These are phyloP conservation scores for Hymenoscyphus fructigenus DNA, from an alignment of 2,329 filamentous ascomycete genomes.

Conservation along the genomic window DNA sequence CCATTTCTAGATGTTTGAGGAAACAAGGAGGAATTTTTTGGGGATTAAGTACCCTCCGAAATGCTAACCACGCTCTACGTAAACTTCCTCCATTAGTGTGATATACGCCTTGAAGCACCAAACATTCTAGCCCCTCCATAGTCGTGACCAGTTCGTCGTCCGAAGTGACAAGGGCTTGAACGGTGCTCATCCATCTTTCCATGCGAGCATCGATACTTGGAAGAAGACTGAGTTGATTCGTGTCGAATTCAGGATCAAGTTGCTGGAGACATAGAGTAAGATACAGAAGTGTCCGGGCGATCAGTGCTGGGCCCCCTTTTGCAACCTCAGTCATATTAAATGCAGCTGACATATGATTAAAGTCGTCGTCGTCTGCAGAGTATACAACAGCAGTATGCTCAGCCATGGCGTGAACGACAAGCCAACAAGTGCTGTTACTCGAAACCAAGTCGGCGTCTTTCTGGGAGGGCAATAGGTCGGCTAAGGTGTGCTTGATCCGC, in stretches of 20 bases:
- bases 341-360: constrained; percentile 8
- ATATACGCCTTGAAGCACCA: constrained; percentile 50
- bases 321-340: constrained; percentile 28
- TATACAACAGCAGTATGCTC: constrained; percentile 11
- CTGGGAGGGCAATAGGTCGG: constrained; percentile 34
- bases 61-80: constrained; percentile 49
- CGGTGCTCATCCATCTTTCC: constrained; percentile 30
- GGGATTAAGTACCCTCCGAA: no score
- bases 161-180: constrained; percentile 26
- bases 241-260: constrained; percentile 29
- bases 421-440: constrained; percentile 27
- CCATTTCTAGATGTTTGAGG: no score
- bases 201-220: constrained; percentile 28
- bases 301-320: constrained; percentile 28
- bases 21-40: no score
- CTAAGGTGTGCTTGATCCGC: constrained; percentile 30
- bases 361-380: constrained; percentile 1
- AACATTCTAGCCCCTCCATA: constrained; percentile 51
- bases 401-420: constrained; percentile 29
- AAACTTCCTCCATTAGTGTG: constrained; percentile 48
- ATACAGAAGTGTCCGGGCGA: constrained; percentile 32
- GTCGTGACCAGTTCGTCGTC: constrained; percentile 43
- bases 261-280: constrained; percentile 35
- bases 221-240: constrained; percentile 22
- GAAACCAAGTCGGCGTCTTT: constrained; percentile 29